Base-by-base conservation (phyloP, 2,329 filamentous ascomycete genomes). In the Tolypocladium ovalisporum region DNA sequence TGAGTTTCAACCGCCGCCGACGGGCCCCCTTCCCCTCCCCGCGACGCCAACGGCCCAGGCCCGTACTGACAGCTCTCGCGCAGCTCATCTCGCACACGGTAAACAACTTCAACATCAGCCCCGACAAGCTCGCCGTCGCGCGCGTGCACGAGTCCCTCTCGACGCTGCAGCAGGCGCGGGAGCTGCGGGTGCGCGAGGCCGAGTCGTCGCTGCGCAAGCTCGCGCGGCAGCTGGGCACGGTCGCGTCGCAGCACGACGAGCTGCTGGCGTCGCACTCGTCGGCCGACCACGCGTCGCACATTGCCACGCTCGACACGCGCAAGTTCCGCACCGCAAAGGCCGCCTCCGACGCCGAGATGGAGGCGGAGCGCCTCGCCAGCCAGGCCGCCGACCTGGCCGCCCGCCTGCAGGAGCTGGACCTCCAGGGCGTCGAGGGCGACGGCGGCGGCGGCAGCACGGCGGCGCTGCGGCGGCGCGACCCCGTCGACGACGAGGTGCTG, bases 261-360 rank as follows among this genome's bases (percentile, higher is more conserved):
- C 86, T 90, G 1, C 77, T 89, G 1, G 75, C 84, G 1, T 77
- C 86, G 3, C 90, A 96, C 76, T 89, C 90, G 62, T 83, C 89
- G 0, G 81, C 86, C 7, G 84, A 84, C 59, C 93, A 97, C 75
- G 90, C 92, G 7, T 85, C 85, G 39, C 84, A 89, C 68, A 96
- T 97, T 61, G 81, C 94, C 24, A 83, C 87, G 44, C 85, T 97
- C 60, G 93, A 97, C 73, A 96, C 90, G 1, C 86, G 92, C 64
- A 97, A 97, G 69, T 97, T 97, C 75, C 87, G 91, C 64, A 87
- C 90, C 58, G 93, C 93, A n/a, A 97, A 97, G 73, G 85, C 89
- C 19, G 90, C 89, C 0, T 87, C 84, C 1, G 93, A 97, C 70
- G 78, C 94, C 8, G 92, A 97, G 76, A 91, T 93, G 68, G 94